phyloP scores from a whole-genome alignment of 2,329 filamentous ascomycete species.

The Clonostachys chloroleuca region DNA sequence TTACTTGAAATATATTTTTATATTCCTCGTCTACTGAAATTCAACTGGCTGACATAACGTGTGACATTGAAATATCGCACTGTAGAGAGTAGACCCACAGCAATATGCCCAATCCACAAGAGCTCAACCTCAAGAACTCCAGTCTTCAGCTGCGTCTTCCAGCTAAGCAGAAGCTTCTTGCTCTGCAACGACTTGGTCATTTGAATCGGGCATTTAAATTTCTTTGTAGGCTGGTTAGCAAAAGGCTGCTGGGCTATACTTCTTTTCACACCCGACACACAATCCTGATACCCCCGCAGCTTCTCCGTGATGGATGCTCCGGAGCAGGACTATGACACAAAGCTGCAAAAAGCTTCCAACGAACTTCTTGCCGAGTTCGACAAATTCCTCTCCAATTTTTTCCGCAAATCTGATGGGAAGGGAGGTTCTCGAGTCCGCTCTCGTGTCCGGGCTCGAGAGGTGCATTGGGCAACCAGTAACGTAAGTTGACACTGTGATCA shows the following conservation, averaged over 20 bases:
- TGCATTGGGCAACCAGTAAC: constrained; percentile 37
- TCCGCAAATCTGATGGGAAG: constrained; percentile 45
- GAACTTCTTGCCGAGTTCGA: constrained; percentile 58
- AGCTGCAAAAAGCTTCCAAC: constrained; percentile 55
- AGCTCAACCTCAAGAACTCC: too few relatives aligned
- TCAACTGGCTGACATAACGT: too few relatives aligned
- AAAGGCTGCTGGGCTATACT: neutral
- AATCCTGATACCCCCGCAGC: neutral
- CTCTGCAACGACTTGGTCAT: neutral
- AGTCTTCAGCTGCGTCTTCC: too few relatives aligned
- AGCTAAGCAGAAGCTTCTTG: too few relatives aligned
- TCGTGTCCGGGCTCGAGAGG: constrained; percentile 45
- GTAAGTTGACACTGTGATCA: constrained; percentile 22
- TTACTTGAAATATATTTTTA: too few relatives aligned
- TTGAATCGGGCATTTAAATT: neutral
- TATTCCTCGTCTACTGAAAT: too few relatives aligned
- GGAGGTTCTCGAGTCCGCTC: constrained; percentile 35
- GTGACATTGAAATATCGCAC: too few relatives aligned
- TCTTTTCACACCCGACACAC: too few relatives aligned
- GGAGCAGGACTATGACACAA: constrained; percentile 56
- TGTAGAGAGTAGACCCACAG: too few relatives aligned
- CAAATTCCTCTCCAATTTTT: constrained; percentile 42
- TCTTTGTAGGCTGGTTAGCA: neutral
- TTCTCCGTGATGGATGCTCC: constrained; percentile 50
- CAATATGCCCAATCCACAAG: too few relatives aligned